A percentile compares a stretch with the other conserved stretches of the same genome.
Conservation (phyloP, 331 rosid species). For the Quercus lobata region DNA sequence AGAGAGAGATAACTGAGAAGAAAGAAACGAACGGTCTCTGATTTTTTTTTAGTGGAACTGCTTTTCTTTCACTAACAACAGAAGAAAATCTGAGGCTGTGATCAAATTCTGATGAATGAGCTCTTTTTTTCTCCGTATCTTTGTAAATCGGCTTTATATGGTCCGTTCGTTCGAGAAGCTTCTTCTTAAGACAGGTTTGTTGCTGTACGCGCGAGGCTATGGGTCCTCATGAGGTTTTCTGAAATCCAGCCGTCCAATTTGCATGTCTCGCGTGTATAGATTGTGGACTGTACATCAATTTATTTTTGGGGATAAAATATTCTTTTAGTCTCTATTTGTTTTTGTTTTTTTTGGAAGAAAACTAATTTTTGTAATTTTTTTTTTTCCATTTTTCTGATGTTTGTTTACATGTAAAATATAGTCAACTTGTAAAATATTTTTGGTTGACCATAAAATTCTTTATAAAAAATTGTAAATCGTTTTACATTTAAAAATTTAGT, state of each 20-base stretch:
- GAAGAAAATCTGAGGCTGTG: not conserved
- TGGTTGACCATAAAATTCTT: no score
- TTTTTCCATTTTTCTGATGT: no score
- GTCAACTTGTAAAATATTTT: no score
- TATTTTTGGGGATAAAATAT: no score
- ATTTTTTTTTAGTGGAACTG: not conserved
- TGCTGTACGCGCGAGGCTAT: not conserved
- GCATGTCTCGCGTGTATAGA: not conserved
- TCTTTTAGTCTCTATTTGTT: no score
- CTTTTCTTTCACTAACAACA: not conserved
- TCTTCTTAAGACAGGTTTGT: not conserved
- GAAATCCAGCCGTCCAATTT: not conserved
- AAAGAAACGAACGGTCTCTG: not conserved
- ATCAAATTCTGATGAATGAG: not conserved
- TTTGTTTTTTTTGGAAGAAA: no score
- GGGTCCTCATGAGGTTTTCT: not conserved
- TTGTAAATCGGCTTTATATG: no score
- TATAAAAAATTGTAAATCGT: fast-evolving
- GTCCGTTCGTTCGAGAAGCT: not conserved
- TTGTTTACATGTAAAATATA: no score
- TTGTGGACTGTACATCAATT: no score
- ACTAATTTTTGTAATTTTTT: no score
- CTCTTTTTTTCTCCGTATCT: fast-evolving
- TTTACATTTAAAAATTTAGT: no score
- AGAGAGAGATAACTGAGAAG: not conserved